Conservation (phyloP, 208 protist genomes). For the Zelonia costaricensis region DNA sequence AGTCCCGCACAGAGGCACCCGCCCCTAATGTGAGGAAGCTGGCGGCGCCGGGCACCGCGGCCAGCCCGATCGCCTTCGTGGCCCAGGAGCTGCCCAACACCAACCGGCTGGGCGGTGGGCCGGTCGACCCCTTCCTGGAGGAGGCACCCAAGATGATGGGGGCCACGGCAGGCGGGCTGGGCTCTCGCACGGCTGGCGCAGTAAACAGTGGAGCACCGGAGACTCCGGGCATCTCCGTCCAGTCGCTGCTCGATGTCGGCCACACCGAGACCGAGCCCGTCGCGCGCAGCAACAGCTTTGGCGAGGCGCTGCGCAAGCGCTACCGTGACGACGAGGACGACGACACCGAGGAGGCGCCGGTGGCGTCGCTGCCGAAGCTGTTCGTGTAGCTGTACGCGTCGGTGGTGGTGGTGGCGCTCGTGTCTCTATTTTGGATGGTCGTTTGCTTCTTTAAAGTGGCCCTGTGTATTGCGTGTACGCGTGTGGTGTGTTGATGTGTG, state of each 20-base stretch:
- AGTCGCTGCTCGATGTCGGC: conserved; percentile 54
- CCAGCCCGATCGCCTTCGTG: conserved; percentile 1
- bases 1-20: no score
- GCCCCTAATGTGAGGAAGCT: background rate
- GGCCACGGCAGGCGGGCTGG: no score
- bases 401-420: no score
- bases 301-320: conserved; percentile 78
- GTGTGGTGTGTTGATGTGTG: background rate
- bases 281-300: conserved; percentile 55
- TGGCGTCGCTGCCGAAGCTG: conserved; percentile 15
- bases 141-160: background rate
- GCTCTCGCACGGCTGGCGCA: no score
- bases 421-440: no score
- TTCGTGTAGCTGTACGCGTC: no score
- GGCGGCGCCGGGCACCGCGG: background rate
- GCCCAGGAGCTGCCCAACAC: conserved; percentile 17
- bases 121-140: conserved; percentile 37
- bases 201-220: no score
- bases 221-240: conserved; percentile 37
- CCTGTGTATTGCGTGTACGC: background rate
- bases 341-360: conserved; percentile 13
- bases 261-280: conserved; percentile 27
- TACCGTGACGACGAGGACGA: conserved; percentile 77
- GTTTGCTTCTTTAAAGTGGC: no score
- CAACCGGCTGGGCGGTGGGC: background rate